Conservation (phyloP, 139 green algal genomes). For the Tetradesmus obliquus region DNA sequence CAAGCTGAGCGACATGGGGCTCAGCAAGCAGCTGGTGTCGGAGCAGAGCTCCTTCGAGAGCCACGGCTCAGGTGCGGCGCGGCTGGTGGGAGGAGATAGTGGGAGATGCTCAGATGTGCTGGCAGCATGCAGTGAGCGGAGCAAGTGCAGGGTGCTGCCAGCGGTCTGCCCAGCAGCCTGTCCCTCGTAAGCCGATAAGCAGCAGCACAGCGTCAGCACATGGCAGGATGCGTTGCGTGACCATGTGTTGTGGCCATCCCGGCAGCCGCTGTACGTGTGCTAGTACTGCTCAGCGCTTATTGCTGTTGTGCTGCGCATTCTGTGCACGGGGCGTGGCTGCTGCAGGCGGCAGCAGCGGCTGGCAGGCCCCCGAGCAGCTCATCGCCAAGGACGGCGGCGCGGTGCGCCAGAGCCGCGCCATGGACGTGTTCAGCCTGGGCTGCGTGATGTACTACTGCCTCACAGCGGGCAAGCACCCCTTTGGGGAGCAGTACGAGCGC, state of each 20-base stretch:
- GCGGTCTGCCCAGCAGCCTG: neutral
- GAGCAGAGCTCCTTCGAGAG: slow-evolving; percentile 89
- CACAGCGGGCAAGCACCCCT: slow-evolving; percentile 89
- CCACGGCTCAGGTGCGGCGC: slow-evolving; percentile 63
- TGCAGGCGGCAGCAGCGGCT: slow-evolving; percentile 91
- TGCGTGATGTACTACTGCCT: slow-evolving; percentile 94
- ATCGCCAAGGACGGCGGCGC: slow-evolving; percentile 58
- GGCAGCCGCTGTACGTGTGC: neutral
- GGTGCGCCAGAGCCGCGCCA: slow-evolving; percentile 79
- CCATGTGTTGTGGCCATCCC: neutral
- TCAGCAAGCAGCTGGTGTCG: slow-evolving; percentile 88
- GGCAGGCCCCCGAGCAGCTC: slow-evolving; percentile 98
- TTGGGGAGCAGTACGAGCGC: slow-evolving; percentile 88
- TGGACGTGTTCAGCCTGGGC: slow-evolving; percentile 96
- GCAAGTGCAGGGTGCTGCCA: neutral
- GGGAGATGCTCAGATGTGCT: neutral
- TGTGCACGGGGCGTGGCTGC: neutral
- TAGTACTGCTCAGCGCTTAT: neutral
- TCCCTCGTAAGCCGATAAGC: neutral
- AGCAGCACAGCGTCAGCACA: neutral
- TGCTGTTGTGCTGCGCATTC: neutral
- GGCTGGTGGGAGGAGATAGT: neutral
- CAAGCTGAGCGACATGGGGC: slow-evolving; percentile 99
- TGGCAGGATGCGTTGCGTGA: neutral
- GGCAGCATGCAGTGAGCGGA: neutral